Base-by-base conservation (phyloP, 208 protist genomes). In the Wallacemonas rigidus region DNA sequence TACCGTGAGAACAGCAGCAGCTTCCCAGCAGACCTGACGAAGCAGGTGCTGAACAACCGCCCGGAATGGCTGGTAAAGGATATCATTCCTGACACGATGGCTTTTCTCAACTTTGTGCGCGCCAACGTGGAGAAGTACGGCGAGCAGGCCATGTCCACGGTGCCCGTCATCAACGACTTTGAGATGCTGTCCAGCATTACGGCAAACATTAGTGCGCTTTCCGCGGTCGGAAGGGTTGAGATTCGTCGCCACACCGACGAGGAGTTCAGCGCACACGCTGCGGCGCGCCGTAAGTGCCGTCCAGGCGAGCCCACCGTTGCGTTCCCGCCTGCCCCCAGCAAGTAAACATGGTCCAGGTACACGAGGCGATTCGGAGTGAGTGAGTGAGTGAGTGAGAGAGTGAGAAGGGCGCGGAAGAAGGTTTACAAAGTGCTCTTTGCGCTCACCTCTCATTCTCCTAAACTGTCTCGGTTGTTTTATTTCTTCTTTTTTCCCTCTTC, bases 1-100 rank as follows among this genome's bases (percentile, higher is more conserved):
- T 93, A 92, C 73, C 47, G 72, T 3, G 79, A 67, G 45, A 87
- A 88, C 77, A 44, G 76, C 36, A 71, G 77, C 41, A 68, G 77
- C 36, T 90, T 94, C 71, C 89, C 88, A 0, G 85, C 85, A 5
- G 85, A 95, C 54, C 62, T 91, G 65, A 77, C 87, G 36, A 93
- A 95, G 77, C 64, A 80, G 43, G 70, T 94, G 64, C 87, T 95
- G 79, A 72, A 61, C 35, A 56, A 72, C 72, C 80, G 79, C 61
- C 74, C 79, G 15, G 83, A 86, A 14, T 87, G 80, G 76, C 80
- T 91, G 82, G 86, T 79, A 45, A 94, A 94, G 83, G 78, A 86
- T 38, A 80, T 95, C 47, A 80, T 92, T 17, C 87, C 89, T 9
- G 90, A 97, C 43, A 84, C 87, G 5, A 97, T 98, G 92, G 85